These are phyloP conservation scores for Moesziomyces sp. DNA, from an alignment of 1,284 basidiomycete species.

Conservation along the genomic window DNA sequence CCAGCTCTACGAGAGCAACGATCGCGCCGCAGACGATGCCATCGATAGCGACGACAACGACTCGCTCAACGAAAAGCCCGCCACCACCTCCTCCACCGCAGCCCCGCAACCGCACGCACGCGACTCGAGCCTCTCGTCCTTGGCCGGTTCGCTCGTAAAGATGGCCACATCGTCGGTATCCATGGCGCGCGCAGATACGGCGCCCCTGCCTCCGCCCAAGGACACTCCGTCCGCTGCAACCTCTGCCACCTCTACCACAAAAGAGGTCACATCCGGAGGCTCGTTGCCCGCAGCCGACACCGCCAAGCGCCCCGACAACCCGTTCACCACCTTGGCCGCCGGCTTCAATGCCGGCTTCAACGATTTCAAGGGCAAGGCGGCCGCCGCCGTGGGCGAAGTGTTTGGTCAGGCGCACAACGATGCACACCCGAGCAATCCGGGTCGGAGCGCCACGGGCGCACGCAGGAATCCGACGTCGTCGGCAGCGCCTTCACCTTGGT, in stretches of 20 bases:
- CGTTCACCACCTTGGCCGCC: constrained; percentile 52
- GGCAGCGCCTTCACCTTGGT: constrained; percentile 28
- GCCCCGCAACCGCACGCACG: constrained; percentile 4
- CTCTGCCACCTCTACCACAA: constrained; percentile 4
- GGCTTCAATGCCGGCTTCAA: constrained; percentile 54
- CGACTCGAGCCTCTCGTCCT: constrained; percentile 18
- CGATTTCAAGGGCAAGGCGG: constrained; percentile 56
- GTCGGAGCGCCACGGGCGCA: constrained; percentile 2
- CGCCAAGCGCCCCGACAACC: constrained; percentile 43
- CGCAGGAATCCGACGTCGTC: constrained; percentile 15
- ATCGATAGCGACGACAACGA: constrained; percentile 42
- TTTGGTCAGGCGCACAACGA: constrained; percentile 36
- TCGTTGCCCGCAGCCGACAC: constrained; percentile 25
- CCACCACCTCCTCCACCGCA: not conserved
- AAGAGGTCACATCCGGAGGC: constrained; percentile 39
- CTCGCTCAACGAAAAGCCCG: constrained; percentile 21
- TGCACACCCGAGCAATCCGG: not conserved
- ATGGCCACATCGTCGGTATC: constrained; percentile 22
- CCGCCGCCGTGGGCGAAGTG: constrained; percentile 54
- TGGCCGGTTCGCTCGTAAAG: constrained; percentile 34
- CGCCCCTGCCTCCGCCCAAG: constrained; percentile 40
- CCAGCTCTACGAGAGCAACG: constrained; percentile 22
- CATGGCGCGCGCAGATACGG: constrained; percentile 33
- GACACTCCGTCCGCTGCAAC: constrained; percentile 5
- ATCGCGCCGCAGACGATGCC: constrained; percentile 32